Conservation (phyloP, 129 eudicot species). For the Flaveria bidentis region DNA sequence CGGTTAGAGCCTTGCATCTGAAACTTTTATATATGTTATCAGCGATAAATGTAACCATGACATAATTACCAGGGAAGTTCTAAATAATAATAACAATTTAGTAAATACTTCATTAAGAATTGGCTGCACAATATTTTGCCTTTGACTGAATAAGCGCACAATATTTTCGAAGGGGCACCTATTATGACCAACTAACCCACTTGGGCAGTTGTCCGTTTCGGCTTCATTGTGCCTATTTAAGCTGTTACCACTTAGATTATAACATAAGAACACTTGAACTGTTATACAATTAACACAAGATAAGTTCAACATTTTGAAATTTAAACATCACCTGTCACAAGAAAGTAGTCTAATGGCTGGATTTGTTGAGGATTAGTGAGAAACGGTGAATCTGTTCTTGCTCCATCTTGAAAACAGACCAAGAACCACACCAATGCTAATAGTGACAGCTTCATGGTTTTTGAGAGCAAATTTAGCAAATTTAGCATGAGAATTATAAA, state of each 20-base stretch:
- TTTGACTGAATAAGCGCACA: too few species aligned
- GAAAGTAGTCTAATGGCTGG: slow-evolving; percentile 45
- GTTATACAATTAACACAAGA: not conserved
- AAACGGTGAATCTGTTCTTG: slow-evolving; percentile 42
- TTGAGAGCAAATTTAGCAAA: slow-evolving; percentile 20
- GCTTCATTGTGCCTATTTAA: too few species aligned
- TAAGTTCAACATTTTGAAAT: not conserved
- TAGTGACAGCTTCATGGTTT: slow-evolving; percentile 43
- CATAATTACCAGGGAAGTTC: too few species aligned
- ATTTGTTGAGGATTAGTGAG: slow-evolving; percentile 43
- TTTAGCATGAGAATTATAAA: too few species aligned
- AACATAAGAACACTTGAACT: too few species aligned
- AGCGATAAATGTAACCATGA: not conserved
- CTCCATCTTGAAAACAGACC: slow-evolving; percentile 40
- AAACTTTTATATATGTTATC: not conserved
- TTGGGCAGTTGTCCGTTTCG: too few species aligned
- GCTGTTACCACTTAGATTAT: too few species aligned
- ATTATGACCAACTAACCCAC: too few species aligned
- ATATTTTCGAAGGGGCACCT: too few species aligned
- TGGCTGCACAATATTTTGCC: not conserved
- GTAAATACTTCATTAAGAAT: not conserved
- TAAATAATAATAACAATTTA: too few species aligned
- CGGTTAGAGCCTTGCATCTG: not conserved
- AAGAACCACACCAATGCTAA: slow-evolving; percentile 36
- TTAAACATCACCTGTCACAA: slow-evolving; percentile 53